Evolutionary conservation across 2,329 filamentous ascomycete species (phyloP).

Genomic region (Pezicula neosporulosa): DNA sequence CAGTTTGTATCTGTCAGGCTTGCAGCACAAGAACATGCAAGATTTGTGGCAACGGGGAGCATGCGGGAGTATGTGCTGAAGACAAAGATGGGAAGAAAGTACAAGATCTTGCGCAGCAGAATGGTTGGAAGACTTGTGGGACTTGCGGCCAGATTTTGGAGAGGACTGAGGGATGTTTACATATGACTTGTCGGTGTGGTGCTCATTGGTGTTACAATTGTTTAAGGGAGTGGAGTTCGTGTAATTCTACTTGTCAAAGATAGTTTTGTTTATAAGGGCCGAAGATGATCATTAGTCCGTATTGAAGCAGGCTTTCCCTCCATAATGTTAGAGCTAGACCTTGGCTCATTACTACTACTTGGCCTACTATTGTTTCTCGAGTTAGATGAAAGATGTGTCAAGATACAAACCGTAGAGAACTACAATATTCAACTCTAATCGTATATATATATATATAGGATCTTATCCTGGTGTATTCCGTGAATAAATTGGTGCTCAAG

Average conservation of each 20-base stretch:
- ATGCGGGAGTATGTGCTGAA: constrained; percentile 22
- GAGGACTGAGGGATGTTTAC: constrained; percentile 23
- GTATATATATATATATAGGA: too few species aligned
- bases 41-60: constrained; percentile 16
- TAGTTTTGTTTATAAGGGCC: too few species aligned
- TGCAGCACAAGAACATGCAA: constrained; percentile 20
- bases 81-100: constrained; percentile 20
- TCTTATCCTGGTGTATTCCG: too few species aligned
- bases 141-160: constrained; percentile 22
- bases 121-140: constrained; percentile 24
- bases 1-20: constrained; percentile 15
- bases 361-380: too few species aligned
- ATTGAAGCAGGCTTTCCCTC: too few species aligned
- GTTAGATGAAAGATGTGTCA: too few species aligned
- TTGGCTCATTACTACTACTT: too few species aligned
- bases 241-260: constrained; percentile 11
- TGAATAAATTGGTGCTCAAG: too few species aligned
- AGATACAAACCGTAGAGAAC: too few species aligned
- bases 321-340: too few species aligned
- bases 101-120: constrained; percentile 16
- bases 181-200: constrained; percentile 27
- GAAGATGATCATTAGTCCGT: too few species aligned
- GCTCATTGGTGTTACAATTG: constrained; percentile 26
- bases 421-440: too few species aligned
- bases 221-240: constrained; percentile 15